Percentiles rank a stretch among this genome's conserved stretches.
phyloP scores from a whole-genome alignment of 2,329 filamentous ascomycete genomes.

The Hypoxylon sp. region DNA sequence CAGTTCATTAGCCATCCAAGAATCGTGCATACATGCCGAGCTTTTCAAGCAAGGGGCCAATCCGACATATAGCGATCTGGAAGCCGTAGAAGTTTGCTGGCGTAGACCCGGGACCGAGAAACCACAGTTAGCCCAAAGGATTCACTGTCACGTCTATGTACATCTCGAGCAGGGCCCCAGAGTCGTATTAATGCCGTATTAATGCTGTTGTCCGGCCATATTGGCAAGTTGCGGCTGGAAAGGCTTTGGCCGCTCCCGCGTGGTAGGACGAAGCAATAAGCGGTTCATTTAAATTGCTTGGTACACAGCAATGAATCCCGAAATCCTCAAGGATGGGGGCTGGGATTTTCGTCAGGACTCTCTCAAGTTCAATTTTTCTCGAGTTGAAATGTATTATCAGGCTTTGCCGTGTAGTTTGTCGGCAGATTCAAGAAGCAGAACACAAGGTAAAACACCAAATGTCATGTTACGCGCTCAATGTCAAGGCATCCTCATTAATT shows the following conservation, averaged over 20 bases:
- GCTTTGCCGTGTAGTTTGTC: conserved; percentile 13
- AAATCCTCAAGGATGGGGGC: conserved; percentile 41
- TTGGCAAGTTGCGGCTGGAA: conserved; percentile 41
- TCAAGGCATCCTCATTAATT: conserved; percentile 29
- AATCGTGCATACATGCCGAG: conserved; percentile 26
- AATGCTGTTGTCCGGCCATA: conserved; percentile 46
- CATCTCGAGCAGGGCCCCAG: conserved; percentile 31
- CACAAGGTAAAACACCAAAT: conserved; percentile 34
- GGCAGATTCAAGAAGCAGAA: conserved; percentile 12
- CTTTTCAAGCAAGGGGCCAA: conserved; percentile 31
- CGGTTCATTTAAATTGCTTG: conserved; percentile 44
- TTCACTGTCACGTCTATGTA: conserved; percentile 22
- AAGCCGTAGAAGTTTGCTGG: conserved; percentile 40
- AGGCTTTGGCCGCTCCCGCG: conserved; percentile 33
- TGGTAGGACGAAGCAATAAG: conserved; percentile 47
- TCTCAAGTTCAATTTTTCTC: conserved; percentile 6
- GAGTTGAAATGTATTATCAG: conserved; percentile 1
- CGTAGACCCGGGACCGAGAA: conserved; percentile 39
- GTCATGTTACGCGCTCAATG: conserved; percentile 40
- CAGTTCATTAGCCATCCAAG: conserved; percentile 28
- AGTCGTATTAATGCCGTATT: conserved; percentile 38
- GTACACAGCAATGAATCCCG: conserved; percentile 40
- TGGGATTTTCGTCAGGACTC: conserved; percentile 29
- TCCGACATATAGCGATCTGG: conserved; percentile 23
- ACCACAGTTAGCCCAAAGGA: conserved; percentile 32